Evolutionary conservation across 176 grass and related monocot genomes (phyloP).

Genomic region (Alloteropsis semialata): DNA sequence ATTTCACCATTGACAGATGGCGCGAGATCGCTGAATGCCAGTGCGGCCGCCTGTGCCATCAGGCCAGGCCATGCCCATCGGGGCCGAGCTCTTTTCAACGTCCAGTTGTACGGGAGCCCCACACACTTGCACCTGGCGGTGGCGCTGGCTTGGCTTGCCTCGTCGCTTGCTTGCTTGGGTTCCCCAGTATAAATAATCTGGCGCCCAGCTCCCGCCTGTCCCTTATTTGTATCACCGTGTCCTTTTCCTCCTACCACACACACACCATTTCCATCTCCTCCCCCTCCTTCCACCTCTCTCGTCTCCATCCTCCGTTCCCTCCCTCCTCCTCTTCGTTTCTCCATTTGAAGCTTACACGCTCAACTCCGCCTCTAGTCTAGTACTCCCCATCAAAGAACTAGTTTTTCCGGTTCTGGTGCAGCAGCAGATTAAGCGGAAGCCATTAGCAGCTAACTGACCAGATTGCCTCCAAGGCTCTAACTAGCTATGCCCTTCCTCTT

Average conservation of each 20-base stretch:
- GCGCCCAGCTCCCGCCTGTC: conserved; percentile 6
- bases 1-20: too few species aligned
- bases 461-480: not conserved
- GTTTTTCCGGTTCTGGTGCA: not conserved
- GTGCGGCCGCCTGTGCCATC: not conserved
- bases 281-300: not conserved
- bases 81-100: not conserved
- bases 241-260: conserved; percentile 20
- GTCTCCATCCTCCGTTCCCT: not conserved
- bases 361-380: not conserved
- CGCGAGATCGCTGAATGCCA: not conserved
- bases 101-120: not conserved
- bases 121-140: not conserved
- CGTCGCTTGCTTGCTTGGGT: conserved; percentile 10
- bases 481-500: not conserved
- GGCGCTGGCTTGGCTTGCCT: not conserved
- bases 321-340: not conserved
- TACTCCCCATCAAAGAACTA: not conserved
- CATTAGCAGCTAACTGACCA: not conserved
- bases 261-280: conserved; percentile 10
- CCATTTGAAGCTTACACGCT: not conserved
- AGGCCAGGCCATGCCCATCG: not conserved
- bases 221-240: conserved; percentile 36
- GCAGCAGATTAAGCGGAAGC: not conserved
- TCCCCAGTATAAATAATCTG: conserved; percentile 32